Conservation (phyloP, 2,329 filamentous ascomycete species). For the Neopestalotiopsis clavispora region DNA sequence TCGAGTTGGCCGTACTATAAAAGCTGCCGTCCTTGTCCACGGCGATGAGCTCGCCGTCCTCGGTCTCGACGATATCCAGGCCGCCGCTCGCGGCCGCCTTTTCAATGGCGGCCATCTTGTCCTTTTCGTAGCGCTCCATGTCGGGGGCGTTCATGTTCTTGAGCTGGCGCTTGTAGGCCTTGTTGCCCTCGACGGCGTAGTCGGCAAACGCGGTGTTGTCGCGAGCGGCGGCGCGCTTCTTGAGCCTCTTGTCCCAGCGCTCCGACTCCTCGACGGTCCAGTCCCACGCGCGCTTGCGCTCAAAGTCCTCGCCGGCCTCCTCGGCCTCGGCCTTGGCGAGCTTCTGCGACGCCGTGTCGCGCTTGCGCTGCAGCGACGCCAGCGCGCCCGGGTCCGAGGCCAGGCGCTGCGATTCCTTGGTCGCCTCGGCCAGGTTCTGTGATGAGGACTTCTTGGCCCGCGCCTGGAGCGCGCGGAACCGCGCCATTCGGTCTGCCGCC, state of each 20-base stretch:
- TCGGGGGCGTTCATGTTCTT: conserved; percentile 72
- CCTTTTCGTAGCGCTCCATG: conserved; percentile 81
- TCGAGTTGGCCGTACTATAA: conserved; percentile 86
- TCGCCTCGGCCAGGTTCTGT: conserved; percentile 83
- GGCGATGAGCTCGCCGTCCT: conserved; percentile 90
- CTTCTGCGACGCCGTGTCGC: conserved; percentile 89
- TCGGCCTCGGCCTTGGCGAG: conserved; percentile 90
- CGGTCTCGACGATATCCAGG: conserved; percentile 93
- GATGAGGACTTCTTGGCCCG: conserved; percentile 75
- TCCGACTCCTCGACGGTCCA: conserved; percentile 97
- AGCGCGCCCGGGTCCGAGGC: conserved; percentile 79
- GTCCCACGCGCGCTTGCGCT: conserved; percentile 97
- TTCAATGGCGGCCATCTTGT: conserved; percentile 85
- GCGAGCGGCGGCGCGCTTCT: conserved; percentile 80
- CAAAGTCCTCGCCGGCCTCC: conserved; percentile 87
- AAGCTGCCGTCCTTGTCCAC: conserved; percentile 91
- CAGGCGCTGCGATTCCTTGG: conserved; percentile 79
- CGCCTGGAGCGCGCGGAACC: conserved; percentile 86
- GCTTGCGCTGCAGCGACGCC: conserved; percentile 79
- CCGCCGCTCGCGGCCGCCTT: conserved; percentile 83
- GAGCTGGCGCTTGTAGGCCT: conserved; percentile 92
- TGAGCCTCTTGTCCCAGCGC: conserved; percentile 88
- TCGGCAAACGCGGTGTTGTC: conserved; percentile 92
- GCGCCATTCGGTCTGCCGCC: conserved; percentile 72
- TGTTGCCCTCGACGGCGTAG: conserved; percentile 84